These are phyloP conservation scores for Naganishia friedmannii DNA, from an alignment of 768 basidiomycete genomes.

Conservation along the genomic window DNA sequence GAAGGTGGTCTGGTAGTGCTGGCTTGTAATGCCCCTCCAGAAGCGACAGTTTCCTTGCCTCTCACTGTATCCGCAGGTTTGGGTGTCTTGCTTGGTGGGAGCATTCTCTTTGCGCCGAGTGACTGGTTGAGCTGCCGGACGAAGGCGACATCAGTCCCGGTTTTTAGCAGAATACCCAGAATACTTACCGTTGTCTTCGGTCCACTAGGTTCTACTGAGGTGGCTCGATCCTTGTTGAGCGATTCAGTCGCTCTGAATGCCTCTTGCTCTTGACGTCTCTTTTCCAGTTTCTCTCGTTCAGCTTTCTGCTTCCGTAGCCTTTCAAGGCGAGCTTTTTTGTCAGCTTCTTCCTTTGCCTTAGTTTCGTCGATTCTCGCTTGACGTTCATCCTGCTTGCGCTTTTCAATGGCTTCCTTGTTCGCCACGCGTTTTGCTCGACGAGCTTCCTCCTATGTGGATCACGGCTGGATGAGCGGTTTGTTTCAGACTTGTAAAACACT, in stretches of 20 bases:
- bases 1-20: conserved; percentile 17
- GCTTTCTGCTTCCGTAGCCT: conserved; percentile 25
- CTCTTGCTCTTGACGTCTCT: conserved; percentile 25
- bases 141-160: background rate
- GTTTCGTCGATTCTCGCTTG: conserved; percentile 15
- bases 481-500: background rate
- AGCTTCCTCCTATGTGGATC: conserved; percentile 17
- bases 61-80: background rate
- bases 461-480: background rate
- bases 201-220: background rate
- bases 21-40: background rate
- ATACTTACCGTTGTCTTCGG: conserved; percentile 5
- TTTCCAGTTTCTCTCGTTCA: conserved; percentile 26
- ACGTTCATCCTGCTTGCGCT: conserved; percentile 30
- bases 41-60: background rate
- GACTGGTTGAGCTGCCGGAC: conserved; percentile 8
- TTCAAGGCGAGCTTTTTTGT: conserved; percentile 13
- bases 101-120: conserved; percentile 7
- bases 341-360: conserved; percentile 22
- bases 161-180: no score
- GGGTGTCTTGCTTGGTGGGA: background rate
- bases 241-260: conserved; percentile 6
- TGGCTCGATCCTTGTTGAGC: conserved; percentile 3
- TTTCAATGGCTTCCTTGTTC: conserved; percentile 26
- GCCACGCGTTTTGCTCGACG: conserved; percentile 26